A percentile compares a stretch with the other conserved stretches of the same genome.
Conservation (phyloP, 208 protist genomes). For the Leishmania guyanensis region DNA sequence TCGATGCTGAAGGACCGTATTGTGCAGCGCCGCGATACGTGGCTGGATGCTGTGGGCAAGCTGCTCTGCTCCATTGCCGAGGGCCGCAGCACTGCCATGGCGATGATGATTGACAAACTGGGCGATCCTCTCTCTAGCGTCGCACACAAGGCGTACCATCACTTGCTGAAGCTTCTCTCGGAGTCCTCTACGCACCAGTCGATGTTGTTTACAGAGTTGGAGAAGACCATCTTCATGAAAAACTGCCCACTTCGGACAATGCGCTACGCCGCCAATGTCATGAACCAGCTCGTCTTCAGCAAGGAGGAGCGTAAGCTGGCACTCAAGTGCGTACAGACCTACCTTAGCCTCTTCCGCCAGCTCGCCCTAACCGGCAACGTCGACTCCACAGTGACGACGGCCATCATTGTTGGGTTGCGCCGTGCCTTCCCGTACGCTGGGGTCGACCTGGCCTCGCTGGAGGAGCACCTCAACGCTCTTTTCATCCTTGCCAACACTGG, state of each 20-base stretch:
- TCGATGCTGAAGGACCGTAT: constrained; percentile 90
- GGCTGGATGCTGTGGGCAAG: constrained; percentile 86
- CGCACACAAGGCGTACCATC: constrained; percentile 88
- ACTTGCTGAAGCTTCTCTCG: constrained; percentile 76
- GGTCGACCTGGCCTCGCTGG: constrained; percentile 75
- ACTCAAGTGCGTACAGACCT: constrained; percentile 86
- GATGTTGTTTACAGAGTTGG: constrained; percentile 86
- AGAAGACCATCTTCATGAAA: constrained; percentile 91
- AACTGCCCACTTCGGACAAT: constrained; percentile 90
- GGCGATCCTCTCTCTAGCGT: constrained; percentile 78
- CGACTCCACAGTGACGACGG: constrained; percentile 88
- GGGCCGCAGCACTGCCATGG: constrained; percentile 72
- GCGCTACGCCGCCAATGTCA: constrained; percentile 88
- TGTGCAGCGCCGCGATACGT: constrained; percentile 82
- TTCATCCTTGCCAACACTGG: constrained; percentile 90
- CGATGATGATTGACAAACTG: constrained; percentile 93
- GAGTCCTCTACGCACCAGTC: constrained; percentile 89
- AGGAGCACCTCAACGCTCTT: constrained; percentile 87
- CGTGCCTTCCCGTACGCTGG: constrained; percentile 92
- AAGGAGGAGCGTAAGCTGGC: constrained; percentile 91
- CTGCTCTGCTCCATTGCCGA: constrained; percentile 87
- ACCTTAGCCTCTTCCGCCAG: constrained; percentile 89
- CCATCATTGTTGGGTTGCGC: constrained; percentile 89
- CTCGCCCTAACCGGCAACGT: constrained; percentile 59
- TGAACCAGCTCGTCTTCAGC: constrained; percentile 93